These are phyloP conservation scores for Tricholoma hemisulphureum DNA, from an alignment of 768 basidiomycete species.

Conservation along the genomic window DNA sequence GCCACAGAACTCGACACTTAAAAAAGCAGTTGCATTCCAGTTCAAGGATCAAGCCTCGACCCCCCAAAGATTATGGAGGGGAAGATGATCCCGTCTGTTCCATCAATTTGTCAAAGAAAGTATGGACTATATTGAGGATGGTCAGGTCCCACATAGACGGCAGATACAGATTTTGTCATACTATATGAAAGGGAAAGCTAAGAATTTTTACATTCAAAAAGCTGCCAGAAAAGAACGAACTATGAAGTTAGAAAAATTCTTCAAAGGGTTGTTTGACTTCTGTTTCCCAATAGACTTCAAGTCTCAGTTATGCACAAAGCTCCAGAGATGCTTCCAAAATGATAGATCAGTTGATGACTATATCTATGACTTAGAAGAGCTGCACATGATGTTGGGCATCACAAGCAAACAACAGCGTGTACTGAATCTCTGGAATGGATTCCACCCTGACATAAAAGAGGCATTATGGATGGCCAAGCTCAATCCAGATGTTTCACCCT, in stretches of 20 bases:
- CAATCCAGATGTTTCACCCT: background rate
- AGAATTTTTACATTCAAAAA: slow-evolving; percentile 9
- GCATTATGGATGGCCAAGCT: background rate
- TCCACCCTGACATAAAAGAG: background rate
- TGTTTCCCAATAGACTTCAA: slow-evolving; percentile 12
- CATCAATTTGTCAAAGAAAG: slow-evolving; percentile 3
- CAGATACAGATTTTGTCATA: background rate
- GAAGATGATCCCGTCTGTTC: background rate
- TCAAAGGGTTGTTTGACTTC: slow-evolving; percentile 11
- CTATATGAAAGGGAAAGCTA: slow-evolving; percentile 9
- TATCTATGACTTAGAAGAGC: background rate
- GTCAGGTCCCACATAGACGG: background rate
- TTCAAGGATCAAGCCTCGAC: background rate
- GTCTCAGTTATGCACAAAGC: slow-evolving; percentile 1
- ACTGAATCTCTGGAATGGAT: background rate
- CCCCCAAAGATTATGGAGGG: slow-evolving; percentile 1
- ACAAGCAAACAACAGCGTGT: background rate
- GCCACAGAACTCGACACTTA: background rate
- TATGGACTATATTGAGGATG: background rate
- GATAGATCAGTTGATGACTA: background rate
- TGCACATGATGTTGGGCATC: background rate
- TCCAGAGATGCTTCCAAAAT: slow-evolving; percentile 2
- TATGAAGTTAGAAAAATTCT: slow-evolving; percentile 1
- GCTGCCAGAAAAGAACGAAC: background rate
- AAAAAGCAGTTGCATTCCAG: background rate